phyloP scores from a whole-genome alignment of 139 green algal genomes.

The Chlorella ohadii region DNA sequence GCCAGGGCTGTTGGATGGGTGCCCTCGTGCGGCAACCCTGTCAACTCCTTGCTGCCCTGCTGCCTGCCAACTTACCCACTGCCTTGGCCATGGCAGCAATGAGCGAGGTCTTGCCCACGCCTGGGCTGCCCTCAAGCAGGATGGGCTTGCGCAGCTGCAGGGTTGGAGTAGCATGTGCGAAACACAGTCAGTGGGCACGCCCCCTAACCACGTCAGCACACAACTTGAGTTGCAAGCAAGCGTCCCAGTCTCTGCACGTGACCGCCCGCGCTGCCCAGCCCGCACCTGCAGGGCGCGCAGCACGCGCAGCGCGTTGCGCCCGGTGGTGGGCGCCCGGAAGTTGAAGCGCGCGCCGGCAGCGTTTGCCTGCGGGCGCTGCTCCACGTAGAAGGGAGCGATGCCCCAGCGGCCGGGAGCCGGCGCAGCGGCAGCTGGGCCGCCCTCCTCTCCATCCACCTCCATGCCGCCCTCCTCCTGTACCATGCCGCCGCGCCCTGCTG shows the following conservation, averaged over 20 bases:
- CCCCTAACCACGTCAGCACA: too few relatives aligned
- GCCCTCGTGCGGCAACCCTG: too few relatives aligned
- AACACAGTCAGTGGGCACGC: too few relatives aligned
- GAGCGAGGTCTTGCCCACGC: conserved; percentile 97
- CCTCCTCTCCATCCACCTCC: neutral
- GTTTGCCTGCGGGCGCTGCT: conserved; percentile 12
- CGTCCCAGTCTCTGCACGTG: too few relatives aligned
- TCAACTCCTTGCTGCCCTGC: too few relatives aligned
- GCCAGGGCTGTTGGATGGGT: too few relatives aligned
- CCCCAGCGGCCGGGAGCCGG: conserved; percentile 61
- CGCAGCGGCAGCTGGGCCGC: too few relatives aligned
- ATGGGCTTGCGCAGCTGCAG: conserved; percentile 80
- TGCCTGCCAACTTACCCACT: conserved; percentile 57
- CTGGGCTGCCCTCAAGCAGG: conserved; percentile 95
- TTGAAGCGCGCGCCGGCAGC: conserved; percentile 73
- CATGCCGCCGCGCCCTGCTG: conserved; percentile 12
- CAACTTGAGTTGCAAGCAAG: too few relatives aligned
- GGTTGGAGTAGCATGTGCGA: neutral
- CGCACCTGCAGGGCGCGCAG: conserved; percentile 87
- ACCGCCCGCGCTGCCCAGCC: too few relatives aligned
- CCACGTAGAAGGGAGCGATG: conserved; percentile 83
- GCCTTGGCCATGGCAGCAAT: conserved; percentile 85
- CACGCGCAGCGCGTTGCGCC: conserved; percentile 89
- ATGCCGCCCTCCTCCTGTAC: neutral
- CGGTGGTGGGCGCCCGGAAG: conserved; percentile 87